Base-by-base conservation (phyloP, 2,329 filamentous ascomycete genomes). In the Magnaporthales sp. region DNA sequence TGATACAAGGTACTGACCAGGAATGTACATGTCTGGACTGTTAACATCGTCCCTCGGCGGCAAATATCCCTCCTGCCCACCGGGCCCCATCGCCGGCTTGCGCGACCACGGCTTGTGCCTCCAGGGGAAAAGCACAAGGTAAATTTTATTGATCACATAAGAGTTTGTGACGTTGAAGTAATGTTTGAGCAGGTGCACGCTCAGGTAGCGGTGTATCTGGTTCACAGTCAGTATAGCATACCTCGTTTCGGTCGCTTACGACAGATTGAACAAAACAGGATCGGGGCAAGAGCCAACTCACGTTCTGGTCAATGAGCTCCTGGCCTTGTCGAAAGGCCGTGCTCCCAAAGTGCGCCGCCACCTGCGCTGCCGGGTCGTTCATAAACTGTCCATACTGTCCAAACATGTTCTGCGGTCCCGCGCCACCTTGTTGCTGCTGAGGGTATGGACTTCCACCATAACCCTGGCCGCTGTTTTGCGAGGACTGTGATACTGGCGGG, bases 161-260 rank as follows among this genome's bases (percentile, higher is more conserved):
- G 87, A 91, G 83, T 99, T 99, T 71, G 93, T 96, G 70, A 99
- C 95, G 80, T 98, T 97, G 83, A 99, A 99, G 84, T 98, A 99
- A 80, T 97, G 95, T 79, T 99, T 99, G 61, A 99, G 85, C n/a
- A 68, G 66, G 15, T 91, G 90, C 72, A 98, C 91, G 74, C 93
- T 97, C 79, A 99, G 89, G 80, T 94, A 97, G 77, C 84, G 83
- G 70, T 85, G 84, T 70, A 86, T 79, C 83, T 85, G 69, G 3
- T 51, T 66, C 1, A 60, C 19, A 27, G 27, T 65, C 11, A 60
- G 64, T 19, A 7, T 10, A 19, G 3, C 15, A n/a, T 4, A 5
- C 27, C 58, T 61, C 24, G 11, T 60, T 30, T 51, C 6, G 38
- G 8, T 51, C n/a, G 38, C 19, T 51, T 8, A 19, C 19, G 9